phyloP scores from a whole-genome alignment of 1,284 basidiomycete species.

The Ceratobasidium sp. region DNA sequence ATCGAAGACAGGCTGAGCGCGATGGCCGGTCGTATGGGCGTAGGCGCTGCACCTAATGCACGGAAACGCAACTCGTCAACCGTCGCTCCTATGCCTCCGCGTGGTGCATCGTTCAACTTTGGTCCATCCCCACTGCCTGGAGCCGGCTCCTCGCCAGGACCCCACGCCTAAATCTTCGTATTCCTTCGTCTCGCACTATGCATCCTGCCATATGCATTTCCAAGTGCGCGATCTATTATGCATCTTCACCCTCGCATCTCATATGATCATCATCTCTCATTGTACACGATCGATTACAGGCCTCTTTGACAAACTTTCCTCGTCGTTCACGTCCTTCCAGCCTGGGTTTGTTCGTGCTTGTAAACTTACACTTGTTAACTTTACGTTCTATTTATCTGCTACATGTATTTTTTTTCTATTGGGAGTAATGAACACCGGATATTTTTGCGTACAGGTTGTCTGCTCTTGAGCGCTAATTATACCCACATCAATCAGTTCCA shows the following conservation, averaged over 20 bases:
- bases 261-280: not conserved
- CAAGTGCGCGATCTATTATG: not conserved
- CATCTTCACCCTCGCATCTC: not conserved
- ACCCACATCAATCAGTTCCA: too few species aligned
- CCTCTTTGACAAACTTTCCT: not conserved
- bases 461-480: too few species aligned
- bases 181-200: too few species aligned
- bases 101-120: not conserved
- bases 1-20: slow-evolving; percentile 29
- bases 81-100: not conserved
- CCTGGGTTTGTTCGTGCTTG: not conserved
- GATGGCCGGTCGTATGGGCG: slow-evolving; percentile 33
- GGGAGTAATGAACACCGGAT: not conserved
- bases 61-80: not conserved
- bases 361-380: not conserved
- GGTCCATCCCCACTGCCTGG: not conserved
- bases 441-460: too few species aligned
- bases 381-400: not conserved
- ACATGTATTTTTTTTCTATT: not conserved
- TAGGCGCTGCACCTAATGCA: not conserved
- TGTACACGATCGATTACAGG: not conserved
- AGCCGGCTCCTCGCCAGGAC: not conserved
- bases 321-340: not conserved
- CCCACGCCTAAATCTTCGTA: too few species aligned
- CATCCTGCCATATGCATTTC: not conserved